Conservation (phyloP, 2,329 filamentous ascomycete genomes). For the Thelonectria blattea region DNA sequence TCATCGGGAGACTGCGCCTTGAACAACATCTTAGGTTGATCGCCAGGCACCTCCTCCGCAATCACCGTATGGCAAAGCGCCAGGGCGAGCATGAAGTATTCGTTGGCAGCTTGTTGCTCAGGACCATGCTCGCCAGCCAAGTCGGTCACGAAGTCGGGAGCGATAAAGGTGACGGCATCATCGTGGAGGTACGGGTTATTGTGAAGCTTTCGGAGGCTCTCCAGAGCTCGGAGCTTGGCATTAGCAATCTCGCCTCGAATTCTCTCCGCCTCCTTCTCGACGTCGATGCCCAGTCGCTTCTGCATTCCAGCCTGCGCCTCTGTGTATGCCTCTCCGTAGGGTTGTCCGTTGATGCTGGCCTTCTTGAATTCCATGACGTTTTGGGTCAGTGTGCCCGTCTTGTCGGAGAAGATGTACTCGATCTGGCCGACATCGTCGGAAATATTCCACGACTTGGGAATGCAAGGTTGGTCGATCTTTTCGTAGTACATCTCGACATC, state of each 20-base stretch:
- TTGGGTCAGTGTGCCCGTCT: slow-evolving; percentile 94
- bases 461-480: slow-evolving; percentile 89
- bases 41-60: slow-evolving; percentile 86
- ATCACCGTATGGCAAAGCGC: slow-evolving; percentile 98
- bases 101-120: slow-evolving; percentile 78
- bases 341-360: slow-evolving; percentile 91
- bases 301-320: slow-evolving; percentile 97
- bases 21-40: slow-evolving; percentile 89
- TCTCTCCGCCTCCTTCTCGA: slow-evolving; percentile 77
- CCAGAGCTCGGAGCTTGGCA: slow-evolving; percentile 76
- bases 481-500: slow-evolving; percentile 98
- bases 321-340: slow-evolving; percentile 97
- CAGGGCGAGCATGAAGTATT: slow-evolving; percentile 92
- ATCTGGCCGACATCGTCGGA: slow-evolving; percentile 98
- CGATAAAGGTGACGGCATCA: slow-evolving; percentile 89
- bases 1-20: slow-evolving; percentile 98
- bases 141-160: slow-evolving; percentile 87
- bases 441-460: slow-evolving; percentile 98
- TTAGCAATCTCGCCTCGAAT: slow-evolving; percentile 79
- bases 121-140: slow-evolving; percentile 76
- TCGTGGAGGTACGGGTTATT: slow-evolving; percentile 91
- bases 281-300: slow-evolving; percentile 84
- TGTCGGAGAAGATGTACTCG: slow-evolving; percentile 99
- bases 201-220: slow-evolving; percentile 75
- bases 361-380: slow-evolving; percentile 99